phyloP scores from a whole-genome alignment of 2,329 filamentous ascomycete species.

The Fusarium sp. region DNA sequence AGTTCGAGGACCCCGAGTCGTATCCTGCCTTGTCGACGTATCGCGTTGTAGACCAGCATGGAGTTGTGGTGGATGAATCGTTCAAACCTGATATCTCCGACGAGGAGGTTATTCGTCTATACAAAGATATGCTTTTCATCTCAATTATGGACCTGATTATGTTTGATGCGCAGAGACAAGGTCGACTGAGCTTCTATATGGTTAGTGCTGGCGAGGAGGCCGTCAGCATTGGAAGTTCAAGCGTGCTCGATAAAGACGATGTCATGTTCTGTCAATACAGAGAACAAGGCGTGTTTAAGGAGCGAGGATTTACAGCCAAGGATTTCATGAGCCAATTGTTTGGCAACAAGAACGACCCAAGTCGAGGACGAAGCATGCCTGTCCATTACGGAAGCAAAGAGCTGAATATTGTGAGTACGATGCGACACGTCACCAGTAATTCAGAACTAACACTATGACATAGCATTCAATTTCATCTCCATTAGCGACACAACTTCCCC shows the following conservation, averaged over 20 bases:
- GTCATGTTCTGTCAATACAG: slow-evolving; percentile 95
- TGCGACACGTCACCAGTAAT: too few species aligned
- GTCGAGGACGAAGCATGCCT: slow-evolving; percentile 92
- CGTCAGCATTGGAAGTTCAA: slow-evolving; percentile 87
- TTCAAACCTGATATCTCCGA: slow-evolving; percentile 76
- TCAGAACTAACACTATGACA: slow-evolving; percentile 2
- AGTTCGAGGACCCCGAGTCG: slow-evolving; percentile 78
- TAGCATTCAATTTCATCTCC: slow-evolving; percentile 86
- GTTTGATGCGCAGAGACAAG: slow-evolving; percentile 97
- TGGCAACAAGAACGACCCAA: slow-evolving; percentile 82
- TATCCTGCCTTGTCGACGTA: slow-evolving; percentile 87
- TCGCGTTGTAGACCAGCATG: slow-evolving; percentile 89
- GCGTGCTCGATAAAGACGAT: slow-evolving; percentile 83
- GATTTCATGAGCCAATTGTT: slow-evolving; percentile 98
- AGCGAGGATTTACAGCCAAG: slow-evolving; percentile 85
- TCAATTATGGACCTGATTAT: slow-evolving; percentile 96
- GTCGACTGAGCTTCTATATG: slow-evolving; percentile 97
- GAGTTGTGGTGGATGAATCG: slow-evolving; percentile 78
- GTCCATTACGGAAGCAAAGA: slow-evolving; percentile 91
- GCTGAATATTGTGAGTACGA: slow-evolving; percentile 76
- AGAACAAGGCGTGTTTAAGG: slow-evolving; percentile 89
- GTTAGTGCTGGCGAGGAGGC: slow-evolving; percentile 95
- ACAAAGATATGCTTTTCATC: slow-evolving; percentile 72
- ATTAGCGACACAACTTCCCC: slow-evolving; percentile 87
- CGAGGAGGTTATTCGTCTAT: slow-evolving; percentile 66